A percentile compares a stretch with the other conserved stretches of the same genome.
phyloP scores from a whole-genome alignment of 352 stramenopile species.

The Pythium brachiatum region DNA sequence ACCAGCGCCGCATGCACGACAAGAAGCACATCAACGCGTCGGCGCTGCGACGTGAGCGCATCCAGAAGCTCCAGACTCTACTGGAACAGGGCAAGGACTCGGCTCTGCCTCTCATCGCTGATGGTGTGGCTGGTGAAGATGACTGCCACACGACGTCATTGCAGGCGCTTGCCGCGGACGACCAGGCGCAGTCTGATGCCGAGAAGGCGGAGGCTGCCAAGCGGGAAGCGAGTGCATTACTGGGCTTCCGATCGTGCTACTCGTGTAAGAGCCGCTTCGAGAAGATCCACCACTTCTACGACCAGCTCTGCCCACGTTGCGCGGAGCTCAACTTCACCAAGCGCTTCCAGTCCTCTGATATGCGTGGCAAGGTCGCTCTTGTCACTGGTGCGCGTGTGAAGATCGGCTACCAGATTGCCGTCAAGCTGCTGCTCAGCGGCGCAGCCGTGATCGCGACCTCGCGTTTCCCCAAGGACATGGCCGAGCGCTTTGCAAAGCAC shows the following conservation, averaged over 20 bases:
- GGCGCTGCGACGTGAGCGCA: conserved; percentile 83
- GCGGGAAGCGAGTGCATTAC: conserved; percentile 57
- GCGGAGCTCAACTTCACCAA: conserved; percentile 95
- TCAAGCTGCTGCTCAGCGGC: conserved; percentile 94
- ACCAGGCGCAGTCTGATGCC: conserved; percentile 44
- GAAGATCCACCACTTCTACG: conserved; percentile 95
- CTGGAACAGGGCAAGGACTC: conserved; percentile 80
- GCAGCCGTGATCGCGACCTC: conserved; percentile 94
- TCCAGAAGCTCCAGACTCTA: conserved; percentile 91
- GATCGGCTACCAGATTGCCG: conserved; percentile 94
- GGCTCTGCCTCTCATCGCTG: conserved; percentile 86
- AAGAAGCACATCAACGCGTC: conserved; percentile 93
- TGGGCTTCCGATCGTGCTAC: conserved; percentile 94
- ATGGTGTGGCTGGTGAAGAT: conserved; percentile 83
- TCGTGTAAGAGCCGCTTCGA: conserved; percentile 94
- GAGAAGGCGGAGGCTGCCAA: conserved; percentile 47
- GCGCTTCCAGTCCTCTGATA: conserved; percentile 88
- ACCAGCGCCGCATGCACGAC: conserved; percentile 89
- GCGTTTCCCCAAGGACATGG: conserved; percentile 93
- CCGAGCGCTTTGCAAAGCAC: conserved; percentile 88
- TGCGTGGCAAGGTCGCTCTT: conserved; percentile 89
- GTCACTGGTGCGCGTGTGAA: conserved; percentile 96
- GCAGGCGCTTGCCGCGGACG: conserved; percentile 60
- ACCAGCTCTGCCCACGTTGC: conserved; percentile 94
- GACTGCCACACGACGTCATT: conserved; percentile 56